Percentiles rank a stretch among this genome's conserved stretches.
Evolutionary conservation across 1,284 basidiomycete genomes (phyloP).

Genomic region (Schizophyllum commune): DNA sequence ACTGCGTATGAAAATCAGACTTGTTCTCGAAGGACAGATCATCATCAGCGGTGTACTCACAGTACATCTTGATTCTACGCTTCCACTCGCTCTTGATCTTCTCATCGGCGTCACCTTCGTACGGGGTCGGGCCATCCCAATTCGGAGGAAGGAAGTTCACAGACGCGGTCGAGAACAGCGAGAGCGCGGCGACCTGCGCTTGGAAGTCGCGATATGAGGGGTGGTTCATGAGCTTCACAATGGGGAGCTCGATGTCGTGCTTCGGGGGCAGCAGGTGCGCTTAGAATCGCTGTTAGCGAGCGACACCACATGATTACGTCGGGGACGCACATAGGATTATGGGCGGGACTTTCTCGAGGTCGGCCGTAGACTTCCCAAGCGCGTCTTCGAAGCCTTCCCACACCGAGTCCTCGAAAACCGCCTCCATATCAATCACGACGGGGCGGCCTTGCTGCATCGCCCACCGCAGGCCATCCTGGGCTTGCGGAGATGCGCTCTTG

Average conservation of each 20-base stretch:
- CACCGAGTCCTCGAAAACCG: constrained; percentile 44
- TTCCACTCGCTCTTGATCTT: constrained; percentile 69
- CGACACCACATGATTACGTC: constrained; percentile 2
- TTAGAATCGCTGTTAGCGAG: constrained; percentile 20
- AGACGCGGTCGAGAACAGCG: constrained; percentile 65
- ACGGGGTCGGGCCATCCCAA: constrained; percentile 61
- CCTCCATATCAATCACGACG: constrained; percentile 62
- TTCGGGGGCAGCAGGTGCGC: constrained; percentile 85
- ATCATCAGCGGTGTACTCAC: constrained; percentile 40
- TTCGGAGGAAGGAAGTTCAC: constrained; percentile 77
- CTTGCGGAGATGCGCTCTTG: constrained; percentile 36
- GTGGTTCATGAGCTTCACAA: constrained; percentile 72
- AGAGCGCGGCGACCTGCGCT: constrained; percentile 66
- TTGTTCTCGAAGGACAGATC: constrained; percentile 2
- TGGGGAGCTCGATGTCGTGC: constrained; percentile 59
- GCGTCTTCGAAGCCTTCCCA: constrained; percentile 74
- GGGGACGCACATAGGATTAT: constrained; percentile 67
- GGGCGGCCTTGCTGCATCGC: constrained; percentile 53
- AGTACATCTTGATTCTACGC: constrained; percentile 80
- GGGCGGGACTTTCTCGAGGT: constrained; percentile 37
- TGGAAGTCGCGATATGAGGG: constrained; percentile 70
- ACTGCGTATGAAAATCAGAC: constrained; percentile 35
- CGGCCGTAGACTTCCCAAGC: constrained; percentile 51
- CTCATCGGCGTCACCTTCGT: constrained; percentile 30
- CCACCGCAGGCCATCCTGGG: constrained; percentile 49